These are phyloP conservation scores for Lactuca saligna DNA, from an alignment of 129 eudicot genomes.

Conservation along the genomic window DNA sequence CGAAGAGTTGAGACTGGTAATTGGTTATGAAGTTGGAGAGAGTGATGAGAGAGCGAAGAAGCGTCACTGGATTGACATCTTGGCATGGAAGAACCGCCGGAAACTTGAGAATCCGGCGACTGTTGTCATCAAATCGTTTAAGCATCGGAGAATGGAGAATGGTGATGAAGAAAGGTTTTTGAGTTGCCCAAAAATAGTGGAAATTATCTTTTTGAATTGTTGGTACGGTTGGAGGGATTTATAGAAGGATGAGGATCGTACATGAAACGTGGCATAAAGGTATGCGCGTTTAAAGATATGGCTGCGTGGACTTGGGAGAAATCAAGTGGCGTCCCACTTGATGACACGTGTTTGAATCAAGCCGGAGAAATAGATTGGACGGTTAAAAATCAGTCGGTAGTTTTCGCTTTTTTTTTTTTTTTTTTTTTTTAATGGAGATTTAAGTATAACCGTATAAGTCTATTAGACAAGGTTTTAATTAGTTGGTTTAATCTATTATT, in stretches of 20 bases:
- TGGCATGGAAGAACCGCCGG: slow-evolving; percentile 85
- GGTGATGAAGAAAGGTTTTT: not conserved
- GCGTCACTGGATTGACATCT: slow-evolving; percentile 58
- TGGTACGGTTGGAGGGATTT: slow-evolving; percentile 31
- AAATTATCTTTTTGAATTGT: slow-evolving; percentile 12
- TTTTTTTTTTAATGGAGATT: not conserved
- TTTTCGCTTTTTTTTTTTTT: not conserved
- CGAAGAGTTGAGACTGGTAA: slow-evolving; percentile 34
- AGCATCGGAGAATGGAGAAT: slow-evolving; percentile 35
- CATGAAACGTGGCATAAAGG: slow-evolving; percentile 49
- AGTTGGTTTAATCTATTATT: too few species aligned
- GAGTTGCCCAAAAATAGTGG: slow-evolving; percentile 15
- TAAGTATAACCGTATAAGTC: not conserved
- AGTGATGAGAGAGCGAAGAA: slow-evolving; percentile 56
- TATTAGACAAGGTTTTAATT: not conserved
- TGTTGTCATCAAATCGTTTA: slow-evolving; percentile 38
- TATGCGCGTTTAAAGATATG: slow-evolving; percentile 27
- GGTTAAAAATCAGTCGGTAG: not conserved
- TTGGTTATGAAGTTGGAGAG: slow-evolving; percentile 42
- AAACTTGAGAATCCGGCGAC: slow-evolving; percentile 76
- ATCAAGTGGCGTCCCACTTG: slow-evolving; percentile 11
- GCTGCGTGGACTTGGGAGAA: slow-evolving; percentile 22
- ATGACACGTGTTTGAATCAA: slow-evolving; percentile 52
- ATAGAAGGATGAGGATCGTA: slow-evolving; percentile 28
- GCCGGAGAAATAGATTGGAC: slow-evolving; percentile 33